Evolutionary conservation across 768 basidiomycete genomes (phyloP).

Genomic region (Hericium erinaceus): DNA sequence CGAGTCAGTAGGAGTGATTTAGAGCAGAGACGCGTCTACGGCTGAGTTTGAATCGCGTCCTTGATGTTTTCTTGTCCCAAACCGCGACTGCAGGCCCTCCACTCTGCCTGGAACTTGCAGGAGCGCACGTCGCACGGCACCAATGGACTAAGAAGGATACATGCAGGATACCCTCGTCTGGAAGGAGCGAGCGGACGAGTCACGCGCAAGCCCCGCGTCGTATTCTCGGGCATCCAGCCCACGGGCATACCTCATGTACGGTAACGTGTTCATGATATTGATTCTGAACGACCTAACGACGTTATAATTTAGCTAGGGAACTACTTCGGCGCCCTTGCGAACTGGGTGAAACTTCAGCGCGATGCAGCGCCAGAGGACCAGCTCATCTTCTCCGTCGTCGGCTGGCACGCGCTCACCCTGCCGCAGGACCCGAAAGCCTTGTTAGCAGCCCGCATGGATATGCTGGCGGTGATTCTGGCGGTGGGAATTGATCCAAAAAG

Average conservation of each 20-base stretch:
- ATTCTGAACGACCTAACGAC: background rate
- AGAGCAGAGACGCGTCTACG: background rate
- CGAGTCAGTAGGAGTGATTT: background rate
- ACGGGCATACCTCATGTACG: slow-evolving; percentile 85
- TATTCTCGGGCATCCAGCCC: slow-evolving; percentile 92
- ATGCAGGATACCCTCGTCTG: background rate
- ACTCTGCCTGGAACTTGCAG: background rate
- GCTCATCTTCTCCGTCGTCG: slow-evolving; percentile 81
- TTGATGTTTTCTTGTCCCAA: background rate
- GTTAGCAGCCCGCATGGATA: slow-evolving; percentile 53
- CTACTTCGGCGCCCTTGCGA: slow-evolving; percentile 81
- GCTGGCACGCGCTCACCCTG: slow-evolving; percentile 89
- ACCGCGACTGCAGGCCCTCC: background rate
- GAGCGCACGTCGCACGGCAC: background rate
- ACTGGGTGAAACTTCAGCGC: slow-evolving; percentile 80
- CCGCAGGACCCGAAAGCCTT: slow-evolving; percentile 73
- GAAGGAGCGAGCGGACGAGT: background rate
- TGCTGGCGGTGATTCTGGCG: slow-evolving; percentile 77
- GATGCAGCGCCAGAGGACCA: slow-evolving; percentile 46
- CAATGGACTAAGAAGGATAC: background rate
- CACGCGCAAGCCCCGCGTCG: slow-evolving; percentile 7
- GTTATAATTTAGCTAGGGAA: slow-evolving; percentile 66
- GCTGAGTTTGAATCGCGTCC: slow-evolving; percentile 1
- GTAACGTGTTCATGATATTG: background rate
- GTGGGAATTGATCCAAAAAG: slow-evolving; percentile 74